Conservation (phyloP, 768 basidiomycete species). For the Phallus indusiatus region DNA sequence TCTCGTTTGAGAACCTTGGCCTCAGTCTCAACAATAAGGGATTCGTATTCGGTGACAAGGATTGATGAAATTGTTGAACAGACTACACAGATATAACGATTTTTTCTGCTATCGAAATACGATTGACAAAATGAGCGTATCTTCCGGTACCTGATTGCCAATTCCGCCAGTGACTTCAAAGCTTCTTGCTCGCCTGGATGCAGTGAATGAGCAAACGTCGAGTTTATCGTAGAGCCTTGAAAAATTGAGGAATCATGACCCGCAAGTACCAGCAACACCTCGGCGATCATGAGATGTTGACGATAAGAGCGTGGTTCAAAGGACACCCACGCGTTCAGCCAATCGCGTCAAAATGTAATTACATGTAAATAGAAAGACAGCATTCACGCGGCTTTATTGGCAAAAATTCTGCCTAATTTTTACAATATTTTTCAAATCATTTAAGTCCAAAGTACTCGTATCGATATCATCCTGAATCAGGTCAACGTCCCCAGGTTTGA, state of each 20-base stretch:
- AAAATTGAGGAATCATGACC: slow-evolving; percentile 87
- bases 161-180: slow-evolving; percentile 65
- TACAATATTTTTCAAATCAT: slow-evolving; percentile 51
- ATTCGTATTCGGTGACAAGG: slow-evolving; percentile 72
- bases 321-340: not conserved
- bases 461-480: slow-evolving; percentile 43
- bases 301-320: not conserved
- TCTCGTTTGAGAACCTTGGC: slow-evolving; percentile 70
- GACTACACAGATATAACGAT: slow-evolving; percentile 68
- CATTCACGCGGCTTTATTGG: not conserved
- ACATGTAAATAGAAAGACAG: not conserved
- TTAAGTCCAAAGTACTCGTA: slow-evolving; percentile 49
- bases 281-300: slow-evolving; percentile 69
- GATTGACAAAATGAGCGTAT: slow-evolving; percentile 32
- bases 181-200: slow-evolving; percentile 87
- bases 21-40: slow-evolving; percentile 71
- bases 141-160: slow-evolving; percentile 66
- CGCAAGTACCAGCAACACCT: slow-evolving; percentile 76
- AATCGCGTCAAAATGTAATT: not conserved
- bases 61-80: slow-evolving; percentile 65
- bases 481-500: slow-evolving; percentile 42
- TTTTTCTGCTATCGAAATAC: slow-evolving; percentile 42
- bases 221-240: slow-evolving; percentile 46
- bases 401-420: slow-evolving; percentile 30
- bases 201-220: slow-evolving; percentile 59